phyloP scores from a whole-genome alignment of 306 rosid genomes.

The Dryas drummondii region DNA sequence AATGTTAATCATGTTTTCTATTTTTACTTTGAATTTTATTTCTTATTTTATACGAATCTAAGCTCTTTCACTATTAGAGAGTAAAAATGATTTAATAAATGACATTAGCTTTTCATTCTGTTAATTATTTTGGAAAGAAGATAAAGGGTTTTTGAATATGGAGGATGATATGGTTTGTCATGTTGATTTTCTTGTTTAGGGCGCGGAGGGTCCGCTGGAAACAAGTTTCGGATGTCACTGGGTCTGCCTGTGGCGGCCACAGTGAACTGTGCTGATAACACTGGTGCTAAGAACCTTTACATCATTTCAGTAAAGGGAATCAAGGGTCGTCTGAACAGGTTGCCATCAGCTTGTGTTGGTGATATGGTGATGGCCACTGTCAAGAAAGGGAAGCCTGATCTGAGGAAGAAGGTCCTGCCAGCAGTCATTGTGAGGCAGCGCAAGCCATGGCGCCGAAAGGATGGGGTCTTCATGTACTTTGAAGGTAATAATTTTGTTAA shows the following conservation, averaged over 20 bases:
- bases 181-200: slow-evolving; percentile 39
- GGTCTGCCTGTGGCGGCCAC: slow-evolving; percentile 76
- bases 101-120: too few species aligned
- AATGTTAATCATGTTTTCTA: background rate
- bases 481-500: slow-evolving; percentile 41
- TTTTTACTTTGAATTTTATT: background rate
- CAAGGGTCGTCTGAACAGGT: slow-evolving; percentile 59
- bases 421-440: slow-evolving; percentile 66
- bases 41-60: too few species aligned
- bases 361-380: slow-evolving; percentile 75
- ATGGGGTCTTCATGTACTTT: slow-evolving; percentile 63
- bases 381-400: slow-evolving; percentile 67
- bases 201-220: slow-evolving; percentile 64
- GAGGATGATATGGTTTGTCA: background rate
- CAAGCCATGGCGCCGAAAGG: slow-evolving; percentile 76
- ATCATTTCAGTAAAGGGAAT: slow-evolving; percentile 58
- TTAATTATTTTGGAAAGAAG: too few species aligned
- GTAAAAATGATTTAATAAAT: too few species aligned
- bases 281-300: slow-evolving; percentile 61
- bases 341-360: slow-evolving; percentile 72
- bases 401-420: slow-evolving; percentile 71
- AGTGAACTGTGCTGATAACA: slow-evolving; percentile 69
- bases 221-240: slow-evolving; percentile 75
- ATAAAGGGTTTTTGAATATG: background rate
- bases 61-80: too few species aligned